phyloP scores from a whole-genome alignment of 73 alveolate genomes.

The Paramecium caudatum region DNA sequence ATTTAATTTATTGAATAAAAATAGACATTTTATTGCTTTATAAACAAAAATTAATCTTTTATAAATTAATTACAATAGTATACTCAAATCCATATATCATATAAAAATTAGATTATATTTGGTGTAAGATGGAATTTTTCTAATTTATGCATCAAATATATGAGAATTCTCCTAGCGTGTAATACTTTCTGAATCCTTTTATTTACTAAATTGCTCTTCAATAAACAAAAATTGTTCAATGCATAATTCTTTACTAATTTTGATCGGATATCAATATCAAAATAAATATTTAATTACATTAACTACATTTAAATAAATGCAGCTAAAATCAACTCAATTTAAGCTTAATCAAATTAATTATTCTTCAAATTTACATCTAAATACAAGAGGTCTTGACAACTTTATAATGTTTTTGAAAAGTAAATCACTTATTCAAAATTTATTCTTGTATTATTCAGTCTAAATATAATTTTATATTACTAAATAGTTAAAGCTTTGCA shows the following conservation, averaged over 20 bases:
- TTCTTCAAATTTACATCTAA: not conserved
- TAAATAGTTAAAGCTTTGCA: too few relatives aligned
- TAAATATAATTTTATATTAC: not conserved
- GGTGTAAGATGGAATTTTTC: not conserved
- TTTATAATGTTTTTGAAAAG: not conserved
- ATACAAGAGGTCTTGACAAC: not conserved
- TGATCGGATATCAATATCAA: not conserved
- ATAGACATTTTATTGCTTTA: too few relatives aligned
- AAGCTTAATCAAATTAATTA: not conserved
- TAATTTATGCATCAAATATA: not conserved
- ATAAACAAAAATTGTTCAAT: not conserved
- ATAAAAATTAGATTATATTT: not conserved
- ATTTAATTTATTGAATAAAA: too few relatives aligned
- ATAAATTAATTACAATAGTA: too few relatives aligned
- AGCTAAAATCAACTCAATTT: not conserved
- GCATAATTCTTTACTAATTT: conserved; percentile 16
- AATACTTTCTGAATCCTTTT: not conserved
- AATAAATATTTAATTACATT: not conserved
- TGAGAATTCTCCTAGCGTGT: not conserved
- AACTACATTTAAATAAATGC: not conserved
- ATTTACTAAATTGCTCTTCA: not conserved
- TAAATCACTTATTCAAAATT: not conserved
- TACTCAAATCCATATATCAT: not conserved
- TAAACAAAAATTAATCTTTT: too few relatives aligned
- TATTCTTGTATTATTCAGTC: conserved; percentile 11